Conservation (phyloP, 108 stramenopile species). For the Cyclotella kingstonii region DNA sequence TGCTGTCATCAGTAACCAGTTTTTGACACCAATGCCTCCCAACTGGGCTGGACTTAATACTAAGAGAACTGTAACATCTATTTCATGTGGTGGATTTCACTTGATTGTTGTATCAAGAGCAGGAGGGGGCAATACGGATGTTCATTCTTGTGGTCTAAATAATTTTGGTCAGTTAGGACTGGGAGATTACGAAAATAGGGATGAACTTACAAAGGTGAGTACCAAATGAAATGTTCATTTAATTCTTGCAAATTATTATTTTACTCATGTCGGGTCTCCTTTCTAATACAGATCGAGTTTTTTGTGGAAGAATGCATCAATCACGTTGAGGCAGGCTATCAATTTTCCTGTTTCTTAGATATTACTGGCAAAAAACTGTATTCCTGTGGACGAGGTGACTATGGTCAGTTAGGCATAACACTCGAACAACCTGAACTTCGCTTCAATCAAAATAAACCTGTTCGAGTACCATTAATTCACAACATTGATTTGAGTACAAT, state of each 20-base stretch:
- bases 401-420: slow-evolving; percentile 77
- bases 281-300: slow-evolving; percentile 27
- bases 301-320: slow-evolving; percentile 56
- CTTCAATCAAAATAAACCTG: slow-evolving; percentile 29
- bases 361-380: slow-evolving; percentile 60
- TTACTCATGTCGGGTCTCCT: slow-evolving; percentile 20
- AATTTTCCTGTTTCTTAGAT: slow-evolving; percentile 68
- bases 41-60: slow-evolving; percentile 9
- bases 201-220: slow-evolving; percentile 30
- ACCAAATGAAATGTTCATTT: not conserved
- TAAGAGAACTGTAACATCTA: slow-evolving; percentile 39
- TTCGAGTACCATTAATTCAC: slow-evolving; percentile 48
- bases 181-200: slow-evolving; percentile 52
- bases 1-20: slow-evolving; percentile 36
- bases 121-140: slow-evolving; percentile 16
- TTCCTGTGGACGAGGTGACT: slow-evolving; percentile 83
- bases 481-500: slow-evolving; percentile 23
- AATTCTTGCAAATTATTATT: not conserved
- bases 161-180: slow-evolving; percentile 91
- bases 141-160: slow-evolving; percentile 85
- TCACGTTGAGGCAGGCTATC: slow-evolving; percentile 71
- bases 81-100: slow-evolving; percentile 86
- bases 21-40: slow-evolving; percentile 57
- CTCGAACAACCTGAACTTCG: slow-evolving; percentile 32
- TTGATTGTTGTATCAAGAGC: slow-evolving; percentile 72